Evolutionary conservation across 768 basidiomycete genomes (phyloP), one percentile per base, ranked within the genome.

Genomic region (Trametes cinnabarina): DNA sequence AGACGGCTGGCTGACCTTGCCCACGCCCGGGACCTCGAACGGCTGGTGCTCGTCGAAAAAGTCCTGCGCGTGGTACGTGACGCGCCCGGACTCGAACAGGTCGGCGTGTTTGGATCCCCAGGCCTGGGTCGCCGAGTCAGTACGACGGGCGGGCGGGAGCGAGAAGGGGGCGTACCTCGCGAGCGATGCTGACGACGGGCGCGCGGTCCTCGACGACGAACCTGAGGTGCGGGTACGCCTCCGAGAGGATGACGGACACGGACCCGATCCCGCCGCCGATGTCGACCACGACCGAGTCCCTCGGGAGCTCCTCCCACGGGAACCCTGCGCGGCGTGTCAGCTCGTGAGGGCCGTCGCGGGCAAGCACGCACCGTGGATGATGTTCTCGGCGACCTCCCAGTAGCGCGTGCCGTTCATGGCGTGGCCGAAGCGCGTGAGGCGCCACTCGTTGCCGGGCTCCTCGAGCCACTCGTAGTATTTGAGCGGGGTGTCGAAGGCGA

Each of bases 401-500:
- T 79, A 79, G 22, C 76, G 79, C 8, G 86, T 85, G 22, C 84
- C 86, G 9, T 76, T 76, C 87, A 90, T 90, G 3, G 86, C 85
- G 57, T 80, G 82, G 20, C 85, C 86, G 64, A 90, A 88, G 28
- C 87, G 76, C 57, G 83, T 78, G 52, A 88, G 73, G 50, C 86
- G 64, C 3, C 49, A 60, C 26, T 71, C 69, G 51, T 70, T 62
- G 11, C 73, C 76, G 22, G 79, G 79, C n/a, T 82, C 82, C 68
- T 90, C 88, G 8, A 90, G 74, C 88, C 88, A 90, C 4, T 78
- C 80, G 63, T 89, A 90, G 65, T 78, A 88, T 1, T n/a, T 69
- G 63, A 51, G 71, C 65, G 62, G 68, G 25, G 70, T 79, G 1
- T 75, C 74, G 64, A 88, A 88, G 7, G 88, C 87, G 62, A 82